Evolutionary conservation across 2,329 filamentous ascomycete genomes (phyloP).

Genomic region (Colletotrichum higginsianum): DNA sequence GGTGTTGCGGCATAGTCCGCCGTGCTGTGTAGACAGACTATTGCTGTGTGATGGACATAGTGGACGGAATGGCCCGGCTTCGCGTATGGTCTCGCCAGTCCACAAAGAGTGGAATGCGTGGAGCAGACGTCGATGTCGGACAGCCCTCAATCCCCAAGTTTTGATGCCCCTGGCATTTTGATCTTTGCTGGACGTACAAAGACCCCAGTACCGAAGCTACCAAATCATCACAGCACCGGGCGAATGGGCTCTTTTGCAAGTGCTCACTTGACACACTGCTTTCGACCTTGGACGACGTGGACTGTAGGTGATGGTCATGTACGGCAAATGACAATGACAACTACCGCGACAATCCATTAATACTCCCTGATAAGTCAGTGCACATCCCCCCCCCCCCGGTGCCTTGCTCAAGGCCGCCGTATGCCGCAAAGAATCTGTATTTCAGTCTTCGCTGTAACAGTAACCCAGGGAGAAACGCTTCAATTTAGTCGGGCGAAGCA

Average conservation of each 20-base stretch:
- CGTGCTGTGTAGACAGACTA: too few species aligned
- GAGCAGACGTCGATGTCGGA: neutral
- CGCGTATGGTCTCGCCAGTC: neutral
- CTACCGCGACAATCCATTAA: neutral
- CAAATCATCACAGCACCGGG: too few species aligned
- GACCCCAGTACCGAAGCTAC: too few species aligned
- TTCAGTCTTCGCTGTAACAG: neutral
- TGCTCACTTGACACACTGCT: too few species aligned
- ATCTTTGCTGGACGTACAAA: neutral
- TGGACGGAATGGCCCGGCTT: neutral
- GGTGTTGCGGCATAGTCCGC: neutral
- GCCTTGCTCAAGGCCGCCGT: neutral
- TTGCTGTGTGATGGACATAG: too few species aligned
- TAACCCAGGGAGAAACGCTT: neutral
- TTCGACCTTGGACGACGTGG: too few species aligned
- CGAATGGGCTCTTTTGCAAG: neutral
- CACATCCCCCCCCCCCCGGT: too few species aligned
- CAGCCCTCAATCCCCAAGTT: neutral
- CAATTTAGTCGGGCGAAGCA: neutral
- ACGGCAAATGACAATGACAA: neutral
- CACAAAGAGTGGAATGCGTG: neutral
- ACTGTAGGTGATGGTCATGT: too few species aligned
- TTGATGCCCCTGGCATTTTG: neutral
- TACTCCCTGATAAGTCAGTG: neutral
- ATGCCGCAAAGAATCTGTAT: neutral